These are phyloP conservation scores for Aspergillus sp. DNA, from an alignment of 2,329 filamentous ascomycete genomes.

Conservation along the genomic window DNA sequence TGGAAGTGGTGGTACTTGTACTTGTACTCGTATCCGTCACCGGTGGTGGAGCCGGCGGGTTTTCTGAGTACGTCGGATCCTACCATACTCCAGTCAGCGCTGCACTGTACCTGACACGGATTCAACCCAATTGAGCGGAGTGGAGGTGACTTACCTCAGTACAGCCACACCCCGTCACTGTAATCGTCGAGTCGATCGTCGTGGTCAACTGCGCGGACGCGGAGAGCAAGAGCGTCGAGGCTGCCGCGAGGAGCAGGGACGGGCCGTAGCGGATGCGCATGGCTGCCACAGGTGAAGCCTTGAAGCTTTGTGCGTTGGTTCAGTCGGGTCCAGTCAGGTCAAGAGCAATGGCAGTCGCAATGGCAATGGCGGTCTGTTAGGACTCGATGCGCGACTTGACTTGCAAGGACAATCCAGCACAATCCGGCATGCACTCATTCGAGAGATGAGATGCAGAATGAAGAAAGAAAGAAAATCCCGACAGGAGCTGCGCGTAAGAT, in stretches of 20 bases:
- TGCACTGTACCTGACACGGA: too few relatives aligned
- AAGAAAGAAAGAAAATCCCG: background rate
- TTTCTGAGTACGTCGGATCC: too few relatives aligned
- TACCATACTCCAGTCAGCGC: too few relatives aligned
- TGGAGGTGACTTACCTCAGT: background rate
- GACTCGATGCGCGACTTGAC: background rate
- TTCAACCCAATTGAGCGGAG: too few relatives aligned
- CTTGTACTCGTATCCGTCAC: too few relatives aligned
- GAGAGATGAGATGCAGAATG: background rate
- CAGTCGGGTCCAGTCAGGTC: background rate
- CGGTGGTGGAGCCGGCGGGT: too few relatives aligned
- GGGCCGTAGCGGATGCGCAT: background rate
- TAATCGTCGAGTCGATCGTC: background rate
- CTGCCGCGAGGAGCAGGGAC: conserved; percentile 1
- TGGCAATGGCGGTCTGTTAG: too few relatives aligned
- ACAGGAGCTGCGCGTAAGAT: background rate
- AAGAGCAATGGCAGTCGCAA: background rate
- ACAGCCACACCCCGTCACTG: background rate
- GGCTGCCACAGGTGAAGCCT: background rate
- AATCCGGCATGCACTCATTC: background rate
- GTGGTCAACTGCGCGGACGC: background rate
- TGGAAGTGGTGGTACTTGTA: too few relatives aligned
- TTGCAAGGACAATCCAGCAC: background rate
- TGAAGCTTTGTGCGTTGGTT: too few relatives aligned
- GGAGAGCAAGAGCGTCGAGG: background rate